These are phyloP conservation scores for Geosmithia putterillii DNA, from an alignment of 2,329 filamentous ascomycete genomes.

Conservation along the genomic window DNA sequence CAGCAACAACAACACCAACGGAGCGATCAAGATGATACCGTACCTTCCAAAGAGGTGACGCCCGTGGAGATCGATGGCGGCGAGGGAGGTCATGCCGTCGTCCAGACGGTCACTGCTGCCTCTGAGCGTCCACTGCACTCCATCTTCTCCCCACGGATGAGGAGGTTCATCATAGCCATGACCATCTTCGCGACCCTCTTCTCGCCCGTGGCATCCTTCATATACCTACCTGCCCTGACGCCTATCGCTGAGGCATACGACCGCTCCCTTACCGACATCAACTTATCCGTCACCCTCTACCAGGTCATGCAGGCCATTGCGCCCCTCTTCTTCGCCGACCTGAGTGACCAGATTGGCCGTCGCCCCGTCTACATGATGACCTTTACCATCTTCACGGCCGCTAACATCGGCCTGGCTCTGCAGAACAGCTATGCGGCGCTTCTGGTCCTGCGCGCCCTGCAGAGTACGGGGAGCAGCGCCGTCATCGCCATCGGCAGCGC, in stretches of 20 bases:
- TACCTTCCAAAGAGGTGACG: no score
- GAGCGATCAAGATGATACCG: no score
- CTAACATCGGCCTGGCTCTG: conserved; percentile 31
- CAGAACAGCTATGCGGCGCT: conserved; percentile 29
- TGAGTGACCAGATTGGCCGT: conserved; percentile 34
- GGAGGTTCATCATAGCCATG: conserved; percentile 1
- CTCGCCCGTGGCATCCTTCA: conserved; percentile 6
- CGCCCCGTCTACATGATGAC: conserved; percentile 33
- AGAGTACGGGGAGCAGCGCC: conserved; percentile 38
- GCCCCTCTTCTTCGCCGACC: conserved; percentile 34
- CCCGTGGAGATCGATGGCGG: no score
- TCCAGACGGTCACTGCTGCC: background rate
- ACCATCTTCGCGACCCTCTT: conserved; percentile 2
- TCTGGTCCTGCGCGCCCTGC: conserved; percentile 33
- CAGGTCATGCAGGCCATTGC: conserved; percentile 40
- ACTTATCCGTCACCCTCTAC: conserved; percentile 28
- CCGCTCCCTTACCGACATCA: conserved; percentile 19
- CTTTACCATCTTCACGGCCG: conserved; percentile 31
- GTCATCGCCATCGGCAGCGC: conserved; percentile 39
- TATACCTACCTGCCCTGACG: conserved; percentile 32
- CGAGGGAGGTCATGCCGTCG: no score
- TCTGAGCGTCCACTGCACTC: background rate
- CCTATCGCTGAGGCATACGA: conserved; percentile 24
- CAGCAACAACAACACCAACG: no score
- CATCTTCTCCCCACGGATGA: conserved; percentile 1